These are phyloP conservation scores for Apophysomyces elegans DNA, from an alignment of 371 early-diverging fungal genomes.

Conservation along the genomic window DNA sequence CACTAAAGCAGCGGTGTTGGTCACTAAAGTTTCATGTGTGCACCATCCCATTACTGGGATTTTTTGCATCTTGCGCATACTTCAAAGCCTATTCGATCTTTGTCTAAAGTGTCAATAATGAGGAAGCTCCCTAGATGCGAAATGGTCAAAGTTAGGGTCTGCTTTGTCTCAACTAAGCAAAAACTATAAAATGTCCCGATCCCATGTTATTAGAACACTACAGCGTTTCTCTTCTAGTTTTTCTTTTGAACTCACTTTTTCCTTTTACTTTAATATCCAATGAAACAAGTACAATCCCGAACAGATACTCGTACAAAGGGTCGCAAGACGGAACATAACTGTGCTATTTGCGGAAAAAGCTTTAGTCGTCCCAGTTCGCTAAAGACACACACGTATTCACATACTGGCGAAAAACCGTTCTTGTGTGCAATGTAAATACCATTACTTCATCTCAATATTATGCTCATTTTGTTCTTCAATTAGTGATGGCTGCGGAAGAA, in stretches of 20 bases:
- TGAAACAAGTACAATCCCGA: no score
- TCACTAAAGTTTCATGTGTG: no score
- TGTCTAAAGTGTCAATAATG: no score
- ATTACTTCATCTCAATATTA: neutral
- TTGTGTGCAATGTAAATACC: neutral
- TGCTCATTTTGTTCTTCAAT: neutral
- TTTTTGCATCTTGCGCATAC: no score
- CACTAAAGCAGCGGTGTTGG: no score
- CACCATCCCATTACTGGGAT: no score
- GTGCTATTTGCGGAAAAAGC: neutral
- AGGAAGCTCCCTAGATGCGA: neutral
- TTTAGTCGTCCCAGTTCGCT: neutral
- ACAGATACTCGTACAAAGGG: neutral
- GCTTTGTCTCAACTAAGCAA: neutral
- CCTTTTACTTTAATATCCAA: no score
- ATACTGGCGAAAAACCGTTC: conserved; percentile 2
- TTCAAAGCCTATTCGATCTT: no score
- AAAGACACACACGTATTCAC: neutral
- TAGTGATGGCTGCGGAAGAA: neutral
- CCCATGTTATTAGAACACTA: neutral
- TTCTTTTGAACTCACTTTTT: neutral
- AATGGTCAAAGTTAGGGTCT: neutral
- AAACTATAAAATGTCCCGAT: neutral
- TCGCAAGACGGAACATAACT: neutral
- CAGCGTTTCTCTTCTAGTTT: neutral